Evolutionary conservation across 2,329 filamentous ascomycete genomes (phyloP).

Genomic region (Blumeria graminis): DNA sequence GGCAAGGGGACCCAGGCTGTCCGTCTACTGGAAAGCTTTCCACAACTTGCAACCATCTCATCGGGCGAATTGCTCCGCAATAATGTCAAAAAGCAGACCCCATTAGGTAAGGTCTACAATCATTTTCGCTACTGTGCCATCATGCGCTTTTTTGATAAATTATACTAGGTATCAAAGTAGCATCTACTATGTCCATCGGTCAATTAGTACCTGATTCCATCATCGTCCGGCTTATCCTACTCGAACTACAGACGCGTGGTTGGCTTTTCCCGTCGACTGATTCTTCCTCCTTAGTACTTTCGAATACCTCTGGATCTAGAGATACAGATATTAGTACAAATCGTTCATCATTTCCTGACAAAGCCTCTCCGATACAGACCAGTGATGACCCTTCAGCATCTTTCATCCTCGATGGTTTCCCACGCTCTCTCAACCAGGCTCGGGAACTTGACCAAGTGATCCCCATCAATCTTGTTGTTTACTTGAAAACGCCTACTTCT

Average conservation of each 20-base stretch:
- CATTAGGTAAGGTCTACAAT: conserved; percentile 39
- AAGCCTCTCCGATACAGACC: conserved; percentile 19
- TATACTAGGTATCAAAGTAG: conserved; percentile 58
- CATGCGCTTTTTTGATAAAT: background rate
- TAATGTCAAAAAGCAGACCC: conserved; percentile 75
- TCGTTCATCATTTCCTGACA: conserved; percentile 13
- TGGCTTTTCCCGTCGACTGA: conserved; percentile 39
- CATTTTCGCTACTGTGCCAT: background rate
- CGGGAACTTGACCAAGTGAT: conserved; percentile 52
- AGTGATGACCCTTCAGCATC: conserved; percentile 56
- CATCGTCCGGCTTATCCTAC: conserved; percentile 78
- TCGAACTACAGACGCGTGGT: conserved; percentile 62
- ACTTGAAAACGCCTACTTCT: conserved; percentile 59
- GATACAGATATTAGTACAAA: conserved; percentile 13
- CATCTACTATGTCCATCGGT: conserved; percentile 67
- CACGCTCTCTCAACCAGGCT: conserved; percentile 66
- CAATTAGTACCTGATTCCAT: conserved; percentile 77
- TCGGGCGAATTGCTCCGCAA: conserved; percentile 79
- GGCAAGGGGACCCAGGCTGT: conserved; percentile 94
- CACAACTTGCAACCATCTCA: conserved; percentile 73
- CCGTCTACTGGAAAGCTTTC: conserved; percentile 63
- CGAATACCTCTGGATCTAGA: conserved; percentile 13
- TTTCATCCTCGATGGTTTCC: conserved; percentile 91
- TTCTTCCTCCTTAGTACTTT: conserved; percentile 16
- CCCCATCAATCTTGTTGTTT: conserved; percentile 86